Base-by-base conservation (phyloP, 148 eudicot species). In the Diospyros lotus region DNA sequence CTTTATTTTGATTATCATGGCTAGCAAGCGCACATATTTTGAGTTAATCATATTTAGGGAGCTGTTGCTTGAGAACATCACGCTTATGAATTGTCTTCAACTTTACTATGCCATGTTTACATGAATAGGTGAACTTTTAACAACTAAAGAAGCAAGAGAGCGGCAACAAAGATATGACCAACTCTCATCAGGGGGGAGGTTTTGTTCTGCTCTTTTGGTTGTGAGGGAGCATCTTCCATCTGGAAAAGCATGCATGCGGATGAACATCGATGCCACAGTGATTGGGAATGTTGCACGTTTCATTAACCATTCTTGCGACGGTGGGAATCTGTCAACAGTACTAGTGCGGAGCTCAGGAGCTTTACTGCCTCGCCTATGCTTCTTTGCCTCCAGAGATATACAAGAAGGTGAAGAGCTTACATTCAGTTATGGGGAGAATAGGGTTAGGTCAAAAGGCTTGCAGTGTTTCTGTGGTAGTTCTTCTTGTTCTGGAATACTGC, bases 281-380 rank as follows among this genome's bases (percentile, higher is more conserved):
- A 81, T 85, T 0, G 98, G 96, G 12, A 94, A 94, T 66, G 75
- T 90, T 46, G 94, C 91, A 2, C 81, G 92, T 18, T 94, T 90
- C 75, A 88, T 94, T 58, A 94, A 94, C 78, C 98, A 94, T 80
- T 90, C 97, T 14, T 92, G 98, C 75, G 96, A 90, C 70, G 98
- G 97, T 13, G 97, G 98, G 6, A 92, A 90, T 75, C 82, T 94
- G 38, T 84, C 82, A 17, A 83, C 87, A 1, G 81, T 78, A n/a
- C 58, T 92, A 13, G 85, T 92, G 54, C 85, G 95, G 82, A 89
- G 81, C 67, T 86, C 91, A 13, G 97, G 98, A 58, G 81, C 86
- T 76, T 71, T 90, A 68, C 51, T 94, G 44, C 97, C 98, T 43
- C 88, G 93, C 43, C 77, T 94, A 55, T 92, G 92, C 83, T 87